Base-by-base conservation (phyloP, 2,329 filamentous ascomycete species). In the Sclerotiophoma versabilis region DNA sequence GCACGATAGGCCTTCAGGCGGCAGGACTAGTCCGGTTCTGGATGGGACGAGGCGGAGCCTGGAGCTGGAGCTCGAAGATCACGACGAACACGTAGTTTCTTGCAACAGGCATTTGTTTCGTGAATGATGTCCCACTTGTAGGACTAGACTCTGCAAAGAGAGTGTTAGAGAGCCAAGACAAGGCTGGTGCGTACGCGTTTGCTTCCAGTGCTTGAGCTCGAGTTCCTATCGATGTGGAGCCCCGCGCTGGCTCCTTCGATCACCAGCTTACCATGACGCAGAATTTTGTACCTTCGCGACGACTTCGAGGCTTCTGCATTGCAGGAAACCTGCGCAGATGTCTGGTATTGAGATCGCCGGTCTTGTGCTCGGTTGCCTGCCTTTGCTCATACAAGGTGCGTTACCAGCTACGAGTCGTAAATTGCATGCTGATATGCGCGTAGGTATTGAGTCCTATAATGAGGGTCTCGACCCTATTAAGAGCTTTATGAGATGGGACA, bases 401-500 rank as follows among this genome's bases (percentile, higher is more conserved):
- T 38, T 23, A 14, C 15, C 11, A 49, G 33, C 25, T 26, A 30
- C 45, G 12, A 27, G 12, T 15, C 15, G 10, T 23, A 19, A n/a
- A 11, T n/a, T 10, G 8, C 25, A 12, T 22, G 19, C 33, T 54
- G 32, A 49, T 29, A 22, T 5, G 8, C 20, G 15, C n/a, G 5
- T 8, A 71, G 65, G 64, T 2, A 66, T 69, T n/a, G 72, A 76
- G 30, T 66, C 66, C 29, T 77, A 77, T 43, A 71, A 75, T 33
- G 71, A 75, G 36, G 72, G 76, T 2, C 63, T 77, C 3, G 73
- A 77, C 49, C 74, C 70, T 0, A 62, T 78, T 37, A 77, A 76
- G 49, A 63, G 63, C 43, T 75, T 76, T 34, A 52, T 71, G 34
- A 57, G 71, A 59, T 74, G 73, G 69, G 69, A 75, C 39, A 59